Base-by-base conservation (phyloP, 2,329 filamentous ascomycete genomes). In the Coniochaeta sp. region DNA sequence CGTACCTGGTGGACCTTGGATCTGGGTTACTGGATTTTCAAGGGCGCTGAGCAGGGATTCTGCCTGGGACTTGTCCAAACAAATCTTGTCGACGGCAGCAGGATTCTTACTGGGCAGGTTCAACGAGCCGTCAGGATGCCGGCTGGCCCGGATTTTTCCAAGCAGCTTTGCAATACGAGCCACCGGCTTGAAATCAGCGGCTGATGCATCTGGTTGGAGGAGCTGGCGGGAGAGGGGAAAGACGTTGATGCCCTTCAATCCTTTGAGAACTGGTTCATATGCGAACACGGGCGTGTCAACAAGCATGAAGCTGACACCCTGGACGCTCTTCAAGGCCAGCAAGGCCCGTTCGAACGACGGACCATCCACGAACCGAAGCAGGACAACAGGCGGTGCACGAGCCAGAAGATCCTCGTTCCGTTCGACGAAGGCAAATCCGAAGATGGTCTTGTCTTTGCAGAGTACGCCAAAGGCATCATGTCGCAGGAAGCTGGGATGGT, bases 1-100 rank as follows among this genome's bases (percentile, higher is more conserved):
- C 72, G 62, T 76, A 84, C 85, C 88, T 64, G 89, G 89, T 1
- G 89, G 89, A 0, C 89, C 89, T 74, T 91, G 88, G 1, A 92
- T 88, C 0, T 87, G 69, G 56, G 82, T 84, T 0, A 91, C 70
- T 0, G 73, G 71, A 8, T 79, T 79, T 0, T 69, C 73, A 0
- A 92, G 65, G 0, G 83, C 82, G 17, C 77, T 70, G 2, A 83
- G 62, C 0, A 91, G 68, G 1, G 87, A 86, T 0, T 74, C 65
- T 0, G 79, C 72, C 64, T 91, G 88, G 0, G 86, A 80, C 11
- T 70, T 57, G 58, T 75, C 66, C 1, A 68, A 57, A 0, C 16
- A 62, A 54, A 65, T 28, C 2, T 31, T n/a, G 8, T 24, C 33
- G 22, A 7, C 19, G 3, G 12, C 38, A 40, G 28, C 12, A 3